phyloP scores from a whole-genome alignment of 805 yeast species.

The fission yeast (Schizosaccharomyces pombe) region ASM294v3 CU329670.1:2284001-2284500 shows the following conservation, averaged over 20 bases:
- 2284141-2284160: slow-evolving; percentile 72
- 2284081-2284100: slow-evolving; percentile 83
- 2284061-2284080: slow-evolving; percentile 66
- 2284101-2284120: slow-evolving; percentile 87
- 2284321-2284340: background rate
- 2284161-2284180: slow-evolving; percentile 16
- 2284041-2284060: slow-evolving; percentile 61
- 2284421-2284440: no score
- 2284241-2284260: background rate
- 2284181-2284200: slow-evolving; percentile 6
- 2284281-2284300: background rate
- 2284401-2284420: no score
- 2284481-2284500: no score
- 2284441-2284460: background rate
- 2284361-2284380: no score
- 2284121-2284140: slow-evolving; percentile 79
- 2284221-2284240: background rate
- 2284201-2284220: slow-evolving; percentile 4
- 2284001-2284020: slow-evolving; percentile 99
- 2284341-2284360: no score
- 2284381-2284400: no score
- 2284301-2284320: background rate
- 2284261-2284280: background rate
- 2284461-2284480: no score
- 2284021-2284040: slow-evolving; percentile 98